Evolutionary conservation across 1,139 yeast species (phyloP), one percentile per base, ranked within the genome.

Genomic region (Meyerozyma smithsonii): DNA sequence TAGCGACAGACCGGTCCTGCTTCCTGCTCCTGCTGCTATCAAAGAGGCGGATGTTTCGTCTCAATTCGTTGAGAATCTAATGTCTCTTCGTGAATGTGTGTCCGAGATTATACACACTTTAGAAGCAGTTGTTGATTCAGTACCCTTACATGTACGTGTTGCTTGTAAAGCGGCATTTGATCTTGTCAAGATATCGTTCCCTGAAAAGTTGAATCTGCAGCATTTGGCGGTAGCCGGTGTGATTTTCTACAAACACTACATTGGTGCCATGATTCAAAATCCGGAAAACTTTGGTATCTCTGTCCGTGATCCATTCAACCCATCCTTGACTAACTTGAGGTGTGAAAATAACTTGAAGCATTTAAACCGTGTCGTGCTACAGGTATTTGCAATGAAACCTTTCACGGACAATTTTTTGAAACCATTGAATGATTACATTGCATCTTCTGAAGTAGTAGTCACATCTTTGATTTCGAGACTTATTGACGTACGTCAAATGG

Each of bases 361-460:
- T 39, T 66, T 87, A 38, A 65, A 79, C 32, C 72, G 81, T 43
- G 79, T 84, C 17, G 52, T 87, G 45, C 64, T 75, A 25, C 95
- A 87, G 58, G 61, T 85, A 25, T 81, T 84, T 26, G 61, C 79
- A 2, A 76, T 87, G 76, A 72, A 74, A 45, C 77, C 84, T 3
- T 88, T 88, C 61, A 79, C 74, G 36, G 83, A 84, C 49, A 77
- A 83, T 40, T 88, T 79, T 56, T 63, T 86, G 51, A 89, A 84
- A 52, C 95, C 96, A 1, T 69, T 88, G 54, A 86, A 86, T 55
- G 92, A 84, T 37, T 85, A 78, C 51, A 71, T 88, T 36, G 64
- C 64, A 33, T 63, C 74, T 8, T 69, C 79, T 2, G 60, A 65
- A n/a, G 79, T 70, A 4, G 60, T 69, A 8, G 69, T 78, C 41